Evolutionary conservation across 805 yeast species (phyloP).

Genomic region (Wickerhamiella slavikovae): DNA sequence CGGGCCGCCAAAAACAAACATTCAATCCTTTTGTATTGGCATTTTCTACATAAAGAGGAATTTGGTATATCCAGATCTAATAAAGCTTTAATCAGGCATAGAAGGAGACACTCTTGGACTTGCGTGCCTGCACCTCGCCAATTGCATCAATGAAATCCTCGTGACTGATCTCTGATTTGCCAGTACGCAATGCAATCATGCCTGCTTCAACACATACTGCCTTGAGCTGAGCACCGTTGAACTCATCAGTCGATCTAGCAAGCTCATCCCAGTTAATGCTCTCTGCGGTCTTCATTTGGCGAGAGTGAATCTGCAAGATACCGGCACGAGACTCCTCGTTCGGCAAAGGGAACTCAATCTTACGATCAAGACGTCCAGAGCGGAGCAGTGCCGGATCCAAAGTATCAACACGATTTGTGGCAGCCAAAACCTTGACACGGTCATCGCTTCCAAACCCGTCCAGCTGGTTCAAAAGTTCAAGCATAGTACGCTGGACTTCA

Average conservation of each 20-base stretch:
- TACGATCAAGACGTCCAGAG: conserved; percentile 94
- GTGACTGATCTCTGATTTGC: conserved; percentile 77
- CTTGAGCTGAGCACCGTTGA: conserved; percentile 95
- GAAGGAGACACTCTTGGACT: conserved; percentile 84
- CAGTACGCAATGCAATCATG: conserved; percentile 95
- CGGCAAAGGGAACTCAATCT: conserved; percentile 95
- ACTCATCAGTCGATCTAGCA: conserved; percentile 95
- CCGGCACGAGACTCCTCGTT: conserved; percentile 95
- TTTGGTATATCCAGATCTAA: too few species aligned
- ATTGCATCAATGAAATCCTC: conserved; percentile 98
- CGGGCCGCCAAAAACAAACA: too few species aligned
- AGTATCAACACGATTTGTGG: conserved; percentile 94
- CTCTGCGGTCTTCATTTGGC: conserved; percentile 79
- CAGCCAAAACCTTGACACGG: conserved; percentile 91
- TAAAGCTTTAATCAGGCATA: conserved; percentile 39
- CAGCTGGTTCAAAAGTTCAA: conserved; percentile 87
- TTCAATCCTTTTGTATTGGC: too few species aligned
- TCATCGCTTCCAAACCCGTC: conserved; percentile 98
- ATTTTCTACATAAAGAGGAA: too few species aligned
- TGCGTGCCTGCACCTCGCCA: conserved; percentile 95
- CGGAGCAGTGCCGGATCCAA: conserved; percentile 95
- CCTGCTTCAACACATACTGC: conserved; percentile 99
- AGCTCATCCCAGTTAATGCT: conserved; percentile 94
- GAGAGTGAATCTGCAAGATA: conserved; percentile 87
- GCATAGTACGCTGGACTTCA: conserved; percentile 98